phyloP scores from a whole-genome alignment of 345 rosid genomes.

The Lepidium aucheri region DNA sequence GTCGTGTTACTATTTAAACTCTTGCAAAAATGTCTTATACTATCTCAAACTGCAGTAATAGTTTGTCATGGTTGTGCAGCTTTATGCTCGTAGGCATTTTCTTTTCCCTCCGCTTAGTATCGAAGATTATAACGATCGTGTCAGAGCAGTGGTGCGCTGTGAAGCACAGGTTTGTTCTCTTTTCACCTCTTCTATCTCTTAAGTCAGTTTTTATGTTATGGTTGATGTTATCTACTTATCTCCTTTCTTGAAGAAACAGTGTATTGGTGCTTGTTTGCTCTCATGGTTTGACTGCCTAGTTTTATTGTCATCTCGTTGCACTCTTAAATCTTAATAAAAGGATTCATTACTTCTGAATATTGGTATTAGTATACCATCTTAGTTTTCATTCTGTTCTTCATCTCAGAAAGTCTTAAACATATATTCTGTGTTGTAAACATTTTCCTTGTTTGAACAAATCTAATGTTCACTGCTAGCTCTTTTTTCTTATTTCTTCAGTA shows the following conservation, averaged over 20 bases:
- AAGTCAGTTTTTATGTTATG: background rate
- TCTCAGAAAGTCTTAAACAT: background rate
- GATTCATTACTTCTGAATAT: background rate
- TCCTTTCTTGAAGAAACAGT: background rate
- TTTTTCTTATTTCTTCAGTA: conserved; percentile 35
- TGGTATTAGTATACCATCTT: background rate
- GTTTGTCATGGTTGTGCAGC: conserved; percentile 34
- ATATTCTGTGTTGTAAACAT: background rate
- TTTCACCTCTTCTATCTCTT: background rate
- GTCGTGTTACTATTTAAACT: background rate
- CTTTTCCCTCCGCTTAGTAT: conserved; percentile 73
- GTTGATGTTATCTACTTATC: background rate
- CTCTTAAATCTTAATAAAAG: background rate
- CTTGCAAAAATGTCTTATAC: background rate
- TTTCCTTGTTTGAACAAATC: background rate
- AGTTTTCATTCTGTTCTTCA: background rate
- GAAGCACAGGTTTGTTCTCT: conserved; percentile 63
- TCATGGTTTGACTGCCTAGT: background rate
- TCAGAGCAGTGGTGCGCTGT: conserved; percentile 73
- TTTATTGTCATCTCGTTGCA: background rate
- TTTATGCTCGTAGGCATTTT: conserved; percentile 82
- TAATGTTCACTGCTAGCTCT: background rate
- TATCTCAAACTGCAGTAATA: background rate
- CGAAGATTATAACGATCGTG: conserved; percentile 72
- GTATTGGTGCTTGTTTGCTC: background rate